Base-by-base conservation (phyloP, 192 early-diverging fungal species). In the Allomyces macrogynus region DNA sequence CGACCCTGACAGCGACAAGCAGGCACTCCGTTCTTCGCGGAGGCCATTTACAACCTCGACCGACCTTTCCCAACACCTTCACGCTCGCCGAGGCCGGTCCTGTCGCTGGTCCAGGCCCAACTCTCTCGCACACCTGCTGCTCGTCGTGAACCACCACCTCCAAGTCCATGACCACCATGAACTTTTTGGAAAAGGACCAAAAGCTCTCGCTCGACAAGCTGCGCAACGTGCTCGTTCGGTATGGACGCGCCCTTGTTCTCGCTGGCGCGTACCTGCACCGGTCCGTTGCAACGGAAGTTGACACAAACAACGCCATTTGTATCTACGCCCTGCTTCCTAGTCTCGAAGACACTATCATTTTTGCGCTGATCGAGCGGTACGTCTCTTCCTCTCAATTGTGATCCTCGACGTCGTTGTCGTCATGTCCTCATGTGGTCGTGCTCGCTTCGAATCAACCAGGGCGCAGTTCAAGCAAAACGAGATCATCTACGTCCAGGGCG, bases 271-370 rank as follows among this genome's bases (percentile, higher is more conserved):
- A 8, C 32, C 8, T 40, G 32, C 32, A 40, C 3, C 32, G 32
- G 32, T 7, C 61, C 73, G 81, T 14, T 62, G 74, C 16, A 80
- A 40, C 4, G 8, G 32, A 2, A 8, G 32, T 40, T 40, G 32
- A 40, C 32, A 40, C 32, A 7, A 40, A 40, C 32, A 40, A 40
- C 32, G 32, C 32, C 32, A 40, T 40, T 40, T 40, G 4, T 40
- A 7, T 40, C 7, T 7, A 7, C 32, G 32, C 7, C 32, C 3
- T 77, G 62, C 67, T 99, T n/a, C 85, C 95, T 63, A 81, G 92
- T 20, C 76, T 93, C 42, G 95, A 97, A 69, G 95, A 97, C 76
- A 89, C 89, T 11, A 95, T 97, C 69, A 89, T 93, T 61, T 91
- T 93, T 75, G 87, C 89, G 74, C 32, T 75, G 75, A 65, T 68